phyloP scores from a whole-genome alignment of 164 flowering plant species.

The Vitis rupestris region DNA sequence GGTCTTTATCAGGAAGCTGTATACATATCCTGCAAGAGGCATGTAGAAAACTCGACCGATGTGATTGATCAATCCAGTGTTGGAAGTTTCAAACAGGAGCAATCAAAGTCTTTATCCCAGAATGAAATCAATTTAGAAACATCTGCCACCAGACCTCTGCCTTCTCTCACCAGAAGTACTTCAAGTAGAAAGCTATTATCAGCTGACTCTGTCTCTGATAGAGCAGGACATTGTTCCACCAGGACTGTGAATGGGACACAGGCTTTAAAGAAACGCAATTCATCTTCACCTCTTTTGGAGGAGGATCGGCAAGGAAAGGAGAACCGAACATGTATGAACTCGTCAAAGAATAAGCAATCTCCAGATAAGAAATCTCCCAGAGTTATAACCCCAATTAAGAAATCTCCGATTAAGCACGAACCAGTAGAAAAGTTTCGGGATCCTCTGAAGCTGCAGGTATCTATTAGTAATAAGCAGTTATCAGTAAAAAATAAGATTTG shows the following conservation, averaged over 20 bases:
- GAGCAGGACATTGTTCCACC: slow-evolving; percentile 13
- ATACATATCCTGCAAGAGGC: slow-evolving; percentile 33
- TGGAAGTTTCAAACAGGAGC: slow-evolving; percentile 26
- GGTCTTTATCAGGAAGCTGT: slow-evolving; percentile 66
- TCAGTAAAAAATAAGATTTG: neutral
- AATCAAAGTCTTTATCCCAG: slow-evolving; percentile 31
- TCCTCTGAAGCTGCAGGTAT: slow-evolving; percentile 32
- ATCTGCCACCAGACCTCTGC: slow-evolving; percentile 23
- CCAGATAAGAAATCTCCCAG: slow-evolving; percentile 26
- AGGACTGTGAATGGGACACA: slow-evolving; percentile 26
- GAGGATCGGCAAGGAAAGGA: slow-evolving; percentile 37
- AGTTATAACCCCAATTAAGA: slow-evolving; percentile 25
- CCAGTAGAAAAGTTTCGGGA: slow-evolving; percentile 16
- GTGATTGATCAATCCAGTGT: slow-evolving; percentile 10
- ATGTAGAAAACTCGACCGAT: slow-evolving; percentile 20
- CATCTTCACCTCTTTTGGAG: slow-evolving; percentile 6
- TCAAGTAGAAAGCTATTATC: slow-evolving; percentile 35
- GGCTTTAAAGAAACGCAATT: slow-evolving; percentile 14
- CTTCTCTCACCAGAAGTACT: slow-evolving; percentile 32
- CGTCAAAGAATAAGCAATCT: slow-evolving; percentile 29
- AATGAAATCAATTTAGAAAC: slow-evolving; percentile 27
- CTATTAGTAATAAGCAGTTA: neutral
- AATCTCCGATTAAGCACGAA: slow-evolving; percentile 25
- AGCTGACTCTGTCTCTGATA: slow-evolving; percentile 19
- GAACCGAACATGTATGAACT: slow-evolving; percentile 28